Evolutionary conservation across 2,329 filamentous ascomycete genomes (phyloP).

Genomic region (Fusarium marasasianum): DNA sequence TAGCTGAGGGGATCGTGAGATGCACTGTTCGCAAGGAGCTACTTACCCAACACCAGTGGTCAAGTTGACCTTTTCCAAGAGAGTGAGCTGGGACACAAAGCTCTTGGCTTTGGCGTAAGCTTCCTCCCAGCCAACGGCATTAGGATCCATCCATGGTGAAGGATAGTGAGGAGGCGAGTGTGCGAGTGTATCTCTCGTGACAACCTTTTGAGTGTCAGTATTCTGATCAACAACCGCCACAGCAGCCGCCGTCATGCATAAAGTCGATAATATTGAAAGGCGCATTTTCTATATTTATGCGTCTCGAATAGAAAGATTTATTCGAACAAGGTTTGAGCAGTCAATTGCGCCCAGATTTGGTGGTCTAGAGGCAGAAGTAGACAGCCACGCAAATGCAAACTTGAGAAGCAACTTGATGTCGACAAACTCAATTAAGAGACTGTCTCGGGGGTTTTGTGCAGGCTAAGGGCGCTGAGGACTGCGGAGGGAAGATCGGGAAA

Average conservation of each 20-base stretch:
- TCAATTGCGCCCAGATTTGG: not conserved
- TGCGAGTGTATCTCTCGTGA: slow-evolving; percentile 43
- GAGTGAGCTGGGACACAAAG: slow-evolving; percentile 84
- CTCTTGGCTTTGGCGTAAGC: slow-evolving; percentile 79
- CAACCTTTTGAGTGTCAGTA: slow-evolving; percentile 41
- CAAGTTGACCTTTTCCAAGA: slow-evolving; percentile 91
- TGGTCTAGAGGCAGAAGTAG: too few species aligned
- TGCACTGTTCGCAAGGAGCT: not conserved
- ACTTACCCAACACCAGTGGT: slow-evolving; percentile 88
- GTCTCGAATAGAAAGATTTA: not conserved
- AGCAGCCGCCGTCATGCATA: not conserved
- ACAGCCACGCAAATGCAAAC: not conserved
- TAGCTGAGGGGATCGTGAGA: not conserved
- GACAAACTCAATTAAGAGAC: not conserved
- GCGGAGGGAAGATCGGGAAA: not conserved
- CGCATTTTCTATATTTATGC: slow-evolving; percentile 11
- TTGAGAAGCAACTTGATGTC: not conserved
- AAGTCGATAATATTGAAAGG: not conserved
- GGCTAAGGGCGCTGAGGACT: not conserved
- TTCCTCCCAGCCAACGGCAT: slow-evolving; percentile 75
- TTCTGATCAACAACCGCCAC: slow-evolving; percentile 11
- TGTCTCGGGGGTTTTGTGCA: not conserved
- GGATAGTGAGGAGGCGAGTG: slow-evolving; percentile 75
- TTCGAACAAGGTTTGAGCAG: not conserved
- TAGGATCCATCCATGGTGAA: slow-evolving; percentile 84